Evolutionary conservation across 148 eudicot genomes (phyloP).

Genomic region (Beta vulgaris): DNA sequence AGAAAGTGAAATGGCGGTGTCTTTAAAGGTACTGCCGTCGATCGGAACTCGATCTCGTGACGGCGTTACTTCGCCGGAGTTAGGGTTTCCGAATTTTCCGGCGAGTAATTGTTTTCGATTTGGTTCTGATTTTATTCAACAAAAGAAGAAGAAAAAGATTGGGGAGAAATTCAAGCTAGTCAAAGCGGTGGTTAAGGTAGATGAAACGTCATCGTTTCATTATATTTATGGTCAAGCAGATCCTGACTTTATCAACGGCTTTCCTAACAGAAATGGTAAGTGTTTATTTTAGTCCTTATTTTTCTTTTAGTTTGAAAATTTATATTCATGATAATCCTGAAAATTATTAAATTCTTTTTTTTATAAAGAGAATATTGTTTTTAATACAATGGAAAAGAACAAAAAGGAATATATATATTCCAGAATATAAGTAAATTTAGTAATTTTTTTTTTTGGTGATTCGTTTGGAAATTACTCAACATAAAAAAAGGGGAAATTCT

Average conservation of each 20-base stretch:
- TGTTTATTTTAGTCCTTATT: background rate
- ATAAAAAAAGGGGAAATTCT: background rate
- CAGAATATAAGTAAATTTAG: background rate
- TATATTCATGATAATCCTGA: too few species aligned
- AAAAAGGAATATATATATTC: background rate
- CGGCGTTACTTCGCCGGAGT: background rate
- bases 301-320: background rate
- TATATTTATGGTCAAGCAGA: constrained; percentile 17
- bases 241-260: constrained; percentile 16
- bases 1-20: constrained; percentile 12
- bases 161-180: background rate
- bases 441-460: background rate
- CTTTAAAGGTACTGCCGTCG: constrained; percentile 19
- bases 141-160: background rate
- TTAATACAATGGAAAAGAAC: background rate
- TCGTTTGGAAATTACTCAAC: background rate
- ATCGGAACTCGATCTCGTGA: background rate
- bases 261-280: constrained; percentile 24
- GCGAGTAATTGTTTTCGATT: constrained; percentile 8
- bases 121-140: background rate
- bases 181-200: constrained; percentile 3
- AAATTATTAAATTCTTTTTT: too few species aligned
- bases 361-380: too few species aligned
- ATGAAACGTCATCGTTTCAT: constrained; percentile 24
- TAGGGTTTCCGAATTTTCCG: constrained; percentile 1